These are phyloP conservation scores for Fusarium kyushuense DNA, from an alignment of 2,329 filamentous ascomycete species.

Conservation along the genomic window DNA sequence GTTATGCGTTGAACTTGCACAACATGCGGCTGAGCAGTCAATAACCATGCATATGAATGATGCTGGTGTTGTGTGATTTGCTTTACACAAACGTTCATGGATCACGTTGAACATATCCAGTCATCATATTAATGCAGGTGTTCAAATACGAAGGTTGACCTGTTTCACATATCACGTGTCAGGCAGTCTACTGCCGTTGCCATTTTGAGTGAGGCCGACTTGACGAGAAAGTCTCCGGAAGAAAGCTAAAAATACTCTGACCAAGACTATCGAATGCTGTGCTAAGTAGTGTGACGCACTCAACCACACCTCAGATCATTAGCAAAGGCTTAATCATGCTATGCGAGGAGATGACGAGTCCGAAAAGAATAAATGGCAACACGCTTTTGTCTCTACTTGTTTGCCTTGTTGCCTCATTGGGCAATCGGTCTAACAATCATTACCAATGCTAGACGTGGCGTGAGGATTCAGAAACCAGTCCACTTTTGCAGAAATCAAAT, in stretches of 20 bases:
- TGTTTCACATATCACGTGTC: slow-evolving; percentile 4
- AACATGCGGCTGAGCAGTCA: neutral
- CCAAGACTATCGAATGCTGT: slow-evolving; percentile 14
- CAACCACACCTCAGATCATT: neutral
- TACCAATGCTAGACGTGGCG: neutral
- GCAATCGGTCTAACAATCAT: neutral
- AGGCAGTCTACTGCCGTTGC: neutral
- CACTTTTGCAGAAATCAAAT: neutral
- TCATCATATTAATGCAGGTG: slow-evolving; percentile 3
- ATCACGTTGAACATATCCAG: neutral
- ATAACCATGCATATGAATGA: neutral
- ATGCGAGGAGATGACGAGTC: too few species aligned
- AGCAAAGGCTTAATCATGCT: neutral
- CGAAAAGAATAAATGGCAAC: neutral
- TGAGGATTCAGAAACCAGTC: neutral
- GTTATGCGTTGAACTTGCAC: neutral
- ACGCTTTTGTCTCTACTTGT: neutral
- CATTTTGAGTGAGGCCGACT: neutral
- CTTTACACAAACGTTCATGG: too few species aligned
- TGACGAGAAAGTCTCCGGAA: neutral
- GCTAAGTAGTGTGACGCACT: neutral
- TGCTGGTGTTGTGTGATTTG: neutral
- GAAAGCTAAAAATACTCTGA: slow-evolving; percentile 14
- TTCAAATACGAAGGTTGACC: neutral
- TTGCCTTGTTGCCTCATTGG: neutral